Evolutionary conservation across 352 stramenopile genomes (phyloP), one percentile per base, ranked within the genome.

Genomic region (Pilasporangium apinafurcum): DNA sequence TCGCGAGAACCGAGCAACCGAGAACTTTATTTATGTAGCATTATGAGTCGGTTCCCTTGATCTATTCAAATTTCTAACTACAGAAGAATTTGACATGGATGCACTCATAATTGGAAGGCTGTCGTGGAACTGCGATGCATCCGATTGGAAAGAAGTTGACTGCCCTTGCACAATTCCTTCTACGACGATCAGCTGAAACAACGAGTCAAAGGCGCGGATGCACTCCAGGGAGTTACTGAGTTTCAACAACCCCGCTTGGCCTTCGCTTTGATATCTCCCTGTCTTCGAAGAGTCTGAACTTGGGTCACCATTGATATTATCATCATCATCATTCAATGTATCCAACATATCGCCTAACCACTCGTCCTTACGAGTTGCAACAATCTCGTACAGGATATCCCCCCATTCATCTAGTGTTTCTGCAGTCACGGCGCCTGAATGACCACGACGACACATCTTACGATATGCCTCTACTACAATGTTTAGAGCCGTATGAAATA

Each of bases 401-500:
- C 69, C 67, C 73, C 73, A 86, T 8, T 67, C 58, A 8, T 76
- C 51, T 16, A 75, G 63, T 0, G 55, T 38, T 9, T 18, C 27
- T 37, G 26, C 50, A 27, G 31, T 45, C 29, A 24, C 20, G 3
- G 24, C 48, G 14, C 21, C 47, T 8, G 25, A 39, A 12, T 25
- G 44, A 8, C 24, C 34, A 0, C 55, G 55, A 26, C 51, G 53
- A 9, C 57, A 63, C 9, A 83, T 44, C 9, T 78, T 58, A 8
- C 65, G 69, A 49, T 83, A 86, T 1, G 44, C 55, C 12, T 81
- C 69, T 0, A 75, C 63, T 0, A 55, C 70, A 16, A 86, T 59
- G 24, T 51, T 58, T 2, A 77, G 44, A 8, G 61, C 59, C 0
- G 37, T 59, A 20, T 73, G 51, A 33, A 73, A 70, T 0, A 77